These are phyloP conservation scores for Globisporangium ultimum DNA, from an alignment of 352 stramenopile genomes.

Conservation along the genomic window DNA sequence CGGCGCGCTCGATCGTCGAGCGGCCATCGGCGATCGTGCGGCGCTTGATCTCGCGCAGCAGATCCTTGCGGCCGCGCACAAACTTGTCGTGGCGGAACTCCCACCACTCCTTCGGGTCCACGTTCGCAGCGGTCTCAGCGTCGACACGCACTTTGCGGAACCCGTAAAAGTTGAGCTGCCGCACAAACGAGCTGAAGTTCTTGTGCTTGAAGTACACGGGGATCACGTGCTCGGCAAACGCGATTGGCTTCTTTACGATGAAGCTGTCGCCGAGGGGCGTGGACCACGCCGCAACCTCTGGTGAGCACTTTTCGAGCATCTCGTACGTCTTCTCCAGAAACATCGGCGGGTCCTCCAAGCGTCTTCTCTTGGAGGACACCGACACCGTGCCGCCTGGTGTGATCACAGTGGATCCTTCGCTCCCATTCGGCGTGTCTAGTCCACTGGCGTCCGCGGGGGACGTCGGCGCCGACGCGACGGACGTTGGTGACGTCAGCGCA, in stretches of 20 bases:
- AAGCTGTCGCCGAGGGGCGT: constrained; percentile 72
- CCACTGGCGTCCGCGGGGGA: constrained; percentile 31
- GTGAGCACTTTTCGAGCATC: constrained; percentile 81
- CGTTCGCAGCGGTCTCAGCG: constrained; percentile 23
- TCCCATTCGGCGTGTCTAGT: constrained; percentile 25
- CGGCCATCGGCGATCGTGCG: constrained; percentile 25
- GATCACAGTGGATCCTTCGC: constrained; percentile 13
- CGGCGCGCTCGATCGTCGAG: constrained; percentile 44
- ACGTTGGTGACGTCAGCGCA: constrained; percentile 26
- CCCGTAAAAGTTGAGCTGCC: constrained; percentile 92
- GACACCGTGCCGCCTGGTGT: neutral
- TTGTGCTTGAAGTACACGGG: constrained; percentile 91
- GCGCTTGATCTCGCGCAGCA: constrained; percentile 78
- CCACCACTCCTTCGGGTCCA: constrained; percentile 70
- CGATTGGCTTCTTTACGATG: constrained; percentile 83
- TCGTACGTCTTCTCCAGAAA: constrained; percentile 92
- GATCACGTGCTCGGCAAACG: constrained; percentile 86
- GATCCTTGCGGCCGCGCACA: constrained; percentile 50
- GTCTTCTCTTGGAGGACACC: constrained; percentile 26
- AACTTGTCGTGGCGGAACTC: constrained; percentile 89
- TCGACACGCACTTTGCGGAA: constrained; percentile 83
- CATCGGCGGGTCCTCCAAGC: constrained; percentile 47
- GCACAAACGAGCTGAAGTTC: constrained; percentile 91
- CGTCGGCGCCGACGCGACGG: constrained; percentile 27
- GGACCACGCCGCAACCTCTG: constrained; percentile 76